phyloP scores from a whole-genome alignment of 116 monocot genomes.

The Papilionanthe hybrid region DNA sequence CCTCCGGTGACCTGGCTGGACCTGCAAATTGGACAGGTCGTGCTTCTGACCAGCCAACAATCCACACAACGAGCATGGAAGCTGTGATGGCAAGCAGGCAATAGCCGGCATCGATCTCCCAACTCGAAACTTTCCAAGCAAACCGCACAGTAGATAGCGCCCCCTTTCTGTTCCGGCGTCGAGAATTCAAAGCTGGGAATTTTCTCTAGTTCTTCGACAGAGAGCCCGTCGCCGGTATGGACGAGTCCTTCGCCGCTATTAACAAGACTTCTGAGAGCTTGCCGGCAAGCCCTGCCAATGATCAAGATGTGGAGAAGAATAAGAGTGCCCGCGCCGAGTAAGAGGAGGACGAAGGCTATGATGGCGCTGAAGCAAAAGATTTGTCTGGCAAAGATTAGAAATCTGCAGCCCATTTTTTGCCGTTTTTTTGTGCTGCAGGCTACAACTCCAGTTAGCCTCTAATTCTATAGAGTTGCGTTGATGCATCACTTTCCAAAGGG shows the following conservation, averaged over 20 bases:
- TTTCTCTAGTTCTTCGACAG: constrained; percentile 34
- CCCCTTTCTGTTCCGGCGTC: neutral
- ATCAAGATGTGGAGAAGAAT: neutral
- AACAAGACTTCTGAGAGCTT: neutral
- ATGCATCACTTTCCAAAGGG: too few relatives aligned
- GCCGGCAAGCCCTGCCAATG: neutral
- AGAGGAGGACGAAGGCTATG: neutral
- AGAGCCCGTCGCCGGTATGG: constrained; percentile 13
- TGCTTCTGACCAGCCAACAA: constrained; percentile 36
- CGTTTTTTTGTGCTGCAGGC: too few relatives aligned
- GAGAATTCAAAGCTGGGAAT: constrained; percentile 37
- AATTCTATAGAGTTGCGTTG: too few relatives aligned
- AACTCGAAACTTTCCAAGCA: constrained; percentile 48
- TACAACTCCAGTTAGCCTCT: too few relatives aligned
- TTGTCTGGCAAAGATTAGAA: neutral
- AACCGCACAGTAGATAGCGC: constrained; percentile 31
- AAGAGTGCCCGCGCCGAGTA: neutral
- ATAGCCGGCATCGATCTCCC: constrained; percentile 34
- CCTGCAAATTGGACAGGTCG: constrained; percentile 41
- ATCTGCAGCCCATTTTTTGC: neutral
- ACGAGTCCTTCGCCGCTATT: neutral
- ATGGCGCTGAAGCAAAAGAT: neutral
- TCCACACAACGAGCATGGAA: constrained; percentile 55
- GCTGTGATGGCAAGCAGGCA: constrained; percentile 42
- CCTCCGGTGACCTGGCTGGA: neutral